Conservation (phyloP, 495 filamentous ascomycete species). For the Podospora pseudopauciseta region DNA sequence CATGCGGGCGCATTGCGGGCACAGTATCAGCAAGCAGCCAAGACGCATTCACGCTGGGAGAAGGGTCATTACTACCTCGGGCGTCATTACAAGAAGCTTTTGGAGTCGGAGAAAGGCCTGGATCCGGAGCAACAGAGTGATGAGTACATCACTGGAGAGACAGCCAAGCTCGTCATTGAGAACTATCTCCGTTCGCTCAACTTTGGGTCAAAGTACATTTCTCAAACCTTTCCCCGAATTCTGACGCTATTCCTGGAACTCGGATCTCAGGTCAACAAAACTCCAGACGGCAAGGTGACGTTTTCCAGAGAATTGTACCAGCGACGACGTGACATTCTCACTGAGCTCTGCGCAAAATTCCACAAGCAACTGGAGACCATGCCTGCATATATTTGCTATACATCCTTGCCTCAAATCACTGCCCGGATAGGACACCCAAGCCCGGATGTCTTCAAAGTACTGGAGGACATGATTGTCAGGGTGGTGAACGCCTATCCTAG, state of each 20-base stretch:
- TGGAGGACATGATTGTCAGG: constrained; percentile 75
- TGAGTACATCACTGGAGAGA: constrained; percentile 66
- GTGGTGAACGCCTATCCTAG: constrained; percentile 76
- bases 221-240: constrained; percentile 84
- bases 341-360: constrained; percentile 66
- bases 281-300: constrained; percentile 63
- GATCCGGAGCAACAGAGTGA: constrained; percentile 59
- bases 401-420: constrained; percentile 85
- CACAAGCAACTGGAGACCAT: constrained; percentile 69
- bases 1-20: constrained; percentile 70
- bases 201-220: constrained; percentile 90
- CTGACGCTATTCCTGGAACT: constrained; percentile 93
- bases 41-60: constrained; percentile 70
- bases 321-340: constrained; percentile 59
- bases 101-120: constrained; percentile 81
- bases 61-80: constrained; percentile 96
- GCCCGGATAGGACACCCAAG: constrained; percentile 88
- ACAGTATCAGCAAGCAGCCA: constrained; percentile 72
- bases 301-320: constrained; percentile 55
- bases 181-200: constrained; percentile 84
- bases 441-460: constrained; percentile 63
- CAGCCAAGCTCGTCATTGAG: constrained; percentile 82
- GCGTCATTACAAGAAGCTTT: constrained; percentile 93
- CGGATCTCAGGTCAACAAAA: constrained; percentile 66
- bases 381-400: constrained; percentile 88